Conservation (phyloP, 2,329 filamentous ascomycete species). For the Ophioceras dolichostomum region DNA sequence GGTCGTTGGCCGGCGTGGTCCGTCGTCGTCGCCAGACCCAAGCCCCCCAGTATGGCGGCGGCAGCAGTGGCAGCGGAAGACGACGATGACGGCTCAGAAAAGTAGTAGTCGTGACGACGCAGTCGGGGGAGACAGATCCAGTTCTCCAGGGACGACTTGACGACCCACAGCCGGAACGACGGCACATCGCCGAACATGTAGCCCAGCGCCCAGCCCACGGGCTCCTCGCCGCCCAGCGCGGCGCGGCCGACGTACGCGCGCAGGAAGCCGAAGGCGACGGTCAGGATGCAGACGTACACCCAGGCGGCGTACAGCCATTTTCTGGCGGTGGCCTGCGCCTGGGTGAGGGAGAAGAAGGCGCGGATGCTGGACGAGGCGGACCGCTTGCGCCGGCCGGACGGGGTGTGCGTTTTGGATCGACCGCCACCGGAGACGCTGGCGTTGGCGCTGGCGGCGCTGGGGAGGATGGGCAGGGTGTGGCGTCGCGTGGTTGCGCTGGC, state of each 20-base stretch:
- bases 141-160: conserved; percentile 52
- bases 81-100: conserved; percentile 4
- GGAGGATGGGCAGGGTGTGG: conserved; percentile 39
- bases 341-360: conserved; percentile 70
- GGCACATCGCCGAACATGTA: conserved; percentile 77
- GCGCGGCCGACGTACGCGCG: conserved; percentile 53
- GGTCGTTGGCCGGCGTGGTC: no score
- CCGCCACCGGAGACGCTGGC: no score
- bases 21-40: no score
- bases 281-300: conserved; percentile 56
- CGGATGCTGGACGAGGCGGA: conserved; percentile 51
- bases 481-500: conserved; percentile 16
- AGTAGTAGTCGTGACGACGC: conserved; percentile 10
- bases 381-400: conserved; percentile 54
- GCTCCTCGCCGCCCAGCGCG: conserved; percentile 63
- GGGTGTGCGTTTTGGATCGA: conserved; percentile 39
- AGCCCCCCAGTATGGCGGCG: no score
- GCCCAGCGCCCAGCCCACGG: conserved; percentile 82
- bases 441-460: conserved; percentile 12
- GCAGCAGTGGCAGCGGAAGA: conserved; percentile 4
- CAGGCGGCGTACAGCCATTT: conserved; percentile 79
- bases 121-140: conserved; percentile 62
- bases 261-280: conserved; percentile 58
- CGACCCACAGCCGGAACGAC: conserved; percentile 58
- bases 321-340: conserved; percentile 59